Percentiles rank a stretch among this genome's conserved stretches.
phyloP scores from a whole-genome alignment of 768 basidiomycete species.

The Aureoboletus auriporus region DNA sequence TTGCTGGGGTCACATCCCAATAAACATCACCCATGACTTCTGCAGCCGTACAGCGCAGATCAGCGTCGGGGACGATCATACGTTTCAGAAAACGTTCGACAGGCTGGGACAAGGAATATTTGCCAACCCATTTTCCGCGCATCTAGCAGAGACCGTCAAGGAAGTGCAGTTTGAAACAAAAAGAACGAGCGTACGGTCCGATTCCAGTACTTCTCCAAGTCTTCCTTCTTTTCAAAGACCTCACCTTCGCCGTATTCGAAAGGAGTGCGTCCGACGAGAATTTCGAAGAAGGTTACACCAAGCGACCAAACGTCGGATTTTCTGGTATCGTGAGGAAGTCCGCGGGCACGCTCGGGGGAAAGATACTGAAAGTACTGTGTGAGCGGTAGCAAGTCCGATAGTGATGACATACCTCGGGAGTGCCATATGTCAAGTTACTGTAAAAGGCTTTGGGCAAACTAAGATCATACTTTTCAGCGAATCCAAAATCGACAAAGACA shows the following conservation, averaged over 20 bases:
- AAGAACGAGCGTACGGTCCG: constrained; percentile 55
- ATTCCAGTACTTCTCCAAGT: constrained; percentile 82
- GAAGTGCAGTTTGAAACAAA: neutral
- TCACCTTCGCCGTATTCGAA: constrained; percentile 83
- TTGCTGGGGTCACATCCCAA: constrained; percentile 44
- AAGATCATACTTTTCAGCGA: constrained; percentile 82
- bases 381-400: neutral
- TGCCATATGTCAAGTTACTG: constrained; percentile 83
- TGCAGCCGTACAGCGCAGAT: constrained; percentile 65
- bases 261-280: constrained; percentile 87
- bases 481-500: constrained; percentile 94
- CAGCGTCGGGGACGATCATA: constrained; percentile 82
- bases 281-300: constrained; percentile 90
- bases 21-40: constrained; percentile 66
- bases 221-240: constrained; percentile 71
- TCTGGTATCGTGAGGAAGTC: constrained; percentile 88
- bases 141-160: constrained; percentile 36
- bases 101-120: constrained; percentile 53
- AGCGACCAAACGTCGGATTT: constrained; percentile 88
- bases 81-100: constrained; percentile 66
- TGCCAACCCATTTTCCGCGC: constrained; percentile 82
- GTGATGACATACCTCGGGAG: constrained; percentile 65
- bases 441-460: constrained; percentile 64
- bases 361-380: constrained; percentile 59
- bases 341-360: constrained; percentile 86